Percentiles rank a stretch among this genome's conserved stretches.
These are phyloP conservation scores for Aspergillus conjunctus DNA, from an alignment of 495 filamentous ascomycete species.

Conservation along the genomic window DNA sequence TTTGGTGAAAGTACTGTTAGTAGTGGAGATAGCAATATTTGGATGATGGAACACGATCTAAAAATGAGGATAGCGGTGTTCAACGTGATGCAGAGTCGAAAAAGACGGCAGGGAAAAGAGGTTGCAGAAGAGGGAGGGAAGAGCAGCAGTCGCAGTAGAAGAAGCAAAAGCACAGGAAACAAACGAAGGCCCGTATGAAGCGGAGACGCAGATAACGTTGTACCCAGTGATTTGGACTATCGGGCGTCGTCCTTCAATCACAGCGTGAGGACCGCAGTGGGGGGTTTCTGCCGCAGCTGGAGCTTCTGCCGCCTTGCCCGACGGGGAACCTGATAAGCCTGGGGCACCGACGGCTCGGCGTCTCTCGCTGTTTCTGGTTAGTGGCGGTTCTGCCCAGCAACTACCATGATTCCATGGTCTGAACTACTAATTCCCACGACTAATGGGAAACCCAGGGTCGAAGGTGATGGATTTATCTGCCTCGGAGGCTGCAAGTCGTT, in stretches of 20 bases:
- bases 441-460: too few relatives aligned
- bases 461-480: too few relatives aligned
- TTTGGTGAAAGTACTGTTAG: too few relatives aligned
- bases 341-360: slow-evolving; percentile 15
- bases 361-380: slow-evolving; percentile 1
- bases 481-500: too few relatives aligned
- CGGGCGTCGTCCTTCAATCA: slow-evolving; percentile 26
- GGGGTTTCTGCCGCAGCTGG: neutral
- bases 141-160: too few relatives aligned
- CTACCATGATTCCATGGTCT: neutral
- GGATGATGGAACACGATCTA: too few relatives aligned
- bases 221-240: slow-evolving; percentile 14
- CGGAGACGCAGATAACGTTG: slow-evolving; percentile 13
- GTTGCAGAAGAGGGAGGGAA: slow-evolving; percentile 4
- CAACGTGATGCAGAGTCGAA: neutral
- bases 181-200: slow-evolving; percentile 7
- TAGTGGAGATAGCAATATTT: too few relatives aligned
- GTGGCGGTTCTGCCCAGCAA: slow-evolving; percentile 7
- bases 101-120: neutral
- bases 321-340: slow-evolving; percentile 12
- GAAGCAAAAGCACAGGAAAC: slow-evolving; percentile 6
- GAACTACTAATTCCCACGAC: neutral
- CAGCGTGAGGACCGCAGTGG: neutral
- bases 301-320: neutral
- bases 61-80: neutral